Percentiles rank a stretch among this genome's conserved stretches.
These are phyloP conservation scores for Chimonanthus salicifolius DNA, from an alignment of 164 flowering plant species.

Conservation along the genomic window DNA sequence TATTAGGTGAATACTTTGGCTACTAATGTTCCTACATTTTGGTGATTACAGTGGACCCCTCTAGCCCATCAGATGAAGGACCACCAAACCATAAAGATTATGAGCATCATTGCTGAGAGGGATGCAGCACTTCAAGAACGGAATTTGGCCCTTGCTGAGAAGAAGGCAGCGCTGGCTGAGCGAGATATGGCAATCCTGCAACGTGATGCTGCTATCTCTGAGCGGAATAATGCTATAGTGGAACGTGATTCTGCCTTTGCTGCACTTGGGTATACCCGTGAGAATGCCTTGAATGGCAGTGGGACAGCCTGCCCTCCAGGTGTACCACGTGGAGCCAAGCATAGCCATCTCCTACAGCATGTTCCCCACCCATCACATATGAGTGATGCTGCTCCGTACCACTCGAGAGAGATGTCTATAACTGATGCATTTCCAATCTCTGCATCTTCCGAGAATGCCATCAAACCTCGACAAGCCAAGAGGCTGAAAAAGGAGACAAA, in stretches of 20 bases:
- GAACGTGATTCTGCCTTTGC: slow-evolving; percentile 63
- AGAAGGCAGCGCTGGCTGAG: slow-evolving; percentile 61
- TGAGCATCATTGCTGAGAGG: slow-evolving; percentile 57
- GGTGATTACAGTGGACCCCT: slow-evolving; percentile 52
- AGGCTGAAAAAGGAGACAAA: slow-evolving; percentile 16
- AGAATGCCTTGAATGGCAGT: slow-evolving; percentile 33
- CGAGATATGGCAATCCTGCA: slow-evolving; percentile 57
- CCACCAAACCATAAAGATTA: slow-evolving; percentile 60
- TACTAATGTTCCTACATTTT: not conserved
- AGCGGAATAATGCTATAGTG: slow-evolving; percentile 58
- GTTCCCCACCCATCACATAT: slow-evolving; percentile 1
- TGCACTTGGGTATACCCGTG: slow-evolving; percentile 60
- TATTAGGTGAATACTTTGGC: not conserved
- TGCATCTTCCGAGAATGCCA: slow-evolving; percentile 33
- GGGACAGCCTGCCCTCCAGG: slow-evolving; percentile 50
- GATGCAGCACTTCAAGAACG: slow-evolving; percentile 79
- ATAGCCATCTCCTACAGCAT: slow-evolving; percentile 23
- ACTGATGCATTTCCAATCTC: slow-evolving; percentile 39
- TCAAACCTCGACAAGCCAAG: slow-evolving; percentile 51
- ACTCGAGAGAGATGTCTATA: slow-evolving; percentile 15
- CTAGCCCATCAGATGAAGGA: slow-evolving; percentile 53
- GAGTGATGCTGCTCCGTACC: slow-evolving; percentile 31
- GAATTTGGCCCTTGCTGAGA: slow-evolving; percentile 59
- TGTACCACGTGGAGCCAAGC: slow-evolving; percentile 57
- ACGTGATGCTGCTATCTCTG: slow-evolving; percentile 60